phyloP scores from a whole-genome alignment of 2,329 filamentous ascomycete genomes.

The Leptosphaerulina australis region DNA sequence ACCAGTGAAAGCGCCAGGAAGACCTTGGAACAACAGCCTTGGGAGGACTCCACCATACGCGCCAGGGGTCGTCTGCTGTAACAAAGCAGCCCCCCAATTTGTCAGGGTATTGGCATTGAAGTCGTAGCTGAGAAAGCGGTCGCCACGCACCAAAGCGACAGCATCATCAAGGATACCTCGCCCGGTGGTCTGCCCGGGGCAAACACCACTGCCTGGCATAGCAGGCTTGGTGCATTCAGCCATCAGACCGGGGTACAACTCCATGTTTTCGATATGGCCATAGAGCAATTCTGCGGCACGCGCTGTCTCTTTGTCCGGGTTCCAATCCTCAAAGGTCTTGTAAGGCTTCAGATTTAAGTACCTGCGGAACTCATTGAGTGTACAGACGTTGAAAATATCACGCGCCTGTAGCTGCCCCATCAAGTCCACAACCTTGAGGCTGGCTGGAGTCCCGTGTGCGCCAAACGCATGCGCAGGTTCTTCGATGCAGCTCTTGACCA shows the following conservation, averaged over 20 bases:
- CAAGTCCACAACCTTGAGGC: slow-evolving; percentile 76
- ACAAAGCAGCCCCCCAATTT: slow-evolving; percentile 58
- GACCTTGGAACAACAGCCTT: slow-evolving; percentile 52
- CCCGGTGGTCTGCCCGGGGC: slow-evolving; percentile 76
- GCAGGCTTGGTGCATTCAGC: slow-evolving; percentile 78
- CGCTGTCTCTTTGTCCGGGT: slow-evolving; percentile 73
- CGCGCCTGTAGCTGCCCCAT: slow-evolving; percentile 77
- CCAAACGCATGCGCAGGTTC: slow-evolving; percentile 65
- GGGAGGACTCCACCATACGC: slow-evolving; percentile 56
- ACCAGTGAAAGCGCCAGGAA: slow-evolving; percentile 57
- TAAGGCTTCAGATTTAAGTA: slow-evolving; percentile 80
- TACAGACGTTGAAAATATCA: slow-evolving; percentile 73
- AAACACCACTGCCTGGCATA: slow-evolving; percentile 64
- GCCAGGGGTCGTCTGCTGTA: slow-evolving; percentile 48
- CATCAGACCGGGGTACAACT: slow-evolving; percentile 79
- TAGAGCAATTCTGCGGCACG: slow-evolving; percentile 64
- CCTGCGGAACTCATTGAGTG: slow-evolving; percentile 81
- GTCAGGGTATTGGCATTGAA: slow-evolving; percentile 53
- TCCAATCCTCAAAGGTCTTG: slow-evolving; percentile 81
- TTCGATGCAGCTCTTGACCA: slow-evolving; percentile 69
- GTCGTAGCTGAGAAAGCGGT: slow-evolving; percentile 76
- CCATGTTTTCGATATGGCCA: slow-evolving; percentile 77
- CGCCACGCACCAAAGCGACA: slow-evolving; percentile 74
- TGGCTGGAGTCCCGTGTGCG: slow-evolving; percentile 71
- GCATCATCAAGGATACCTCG: slow-evolving; percentile 77